These are phyloP conservation scores for Ceratobasidium papillatum DNA, from an alignment of 1,284 basidiomycete genomes.

Conservation along the genomic window DNA sequence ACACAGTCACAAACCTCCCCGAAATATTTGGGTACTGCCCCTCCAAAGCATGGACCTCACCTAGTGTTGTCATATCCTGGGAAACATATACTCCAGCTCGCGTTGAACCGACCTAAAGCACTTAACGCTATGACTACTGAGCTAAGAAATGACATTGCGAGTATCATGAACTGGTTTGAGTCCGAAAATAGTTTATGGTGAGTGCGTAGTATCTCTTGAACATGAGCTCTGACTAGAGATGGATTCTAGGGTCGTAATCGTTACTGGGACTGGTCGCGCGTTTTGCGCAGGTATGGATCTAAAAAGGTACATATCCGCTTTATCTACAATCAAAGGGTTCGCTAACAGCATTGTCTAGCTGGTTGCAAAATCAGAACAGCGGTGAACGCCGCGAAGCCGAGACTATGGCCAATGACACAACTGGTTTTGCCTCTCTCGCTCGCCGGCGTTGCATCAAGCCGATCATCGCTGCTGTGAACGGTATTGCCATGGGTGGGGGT, in stretches of 20 bases:
- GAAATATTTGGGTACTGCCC: neutral
- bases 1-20: slow-evolving; percentile 14
- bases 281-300: slow-evolving; percentile 88
- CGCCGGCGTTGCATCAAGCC: slow-evolving; percentile 76
- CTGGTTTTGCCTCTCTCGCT: slow-evolving; percentile 83
- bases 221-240: neutral
- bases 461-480: slow-evolving; percentile 84
- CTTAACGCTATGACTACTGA: slow-evolving; percentile 52
- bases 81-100: slow-evolving; percentile 74
- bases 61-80: slow-evolving; percentile 68
- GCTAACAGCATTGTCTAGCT: slow-evolving; percentile 54
- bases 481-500: slow-evolving; percentile 82
- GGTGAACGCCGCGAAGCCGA: slow-evolving; percentile 59
- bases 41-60: slow-evolving; percentile 51
- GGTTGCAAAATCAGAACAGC: slow-evolving; percentile 60
- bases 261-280: slow-evolving; percentile 77
- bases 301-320: slow-evolving; percentile 62
- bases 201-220: slow-evolving; percentile 40
- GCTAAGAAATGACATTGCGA: slow-evolving; percentile 66
- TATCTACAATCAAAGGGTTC: neutral
- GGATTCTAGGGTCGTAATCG: slow-evolving; percentile 69
- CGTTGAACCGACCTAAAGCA: slow-evolving; percentile 73
- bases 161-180: slow-evolving; percentile 79
- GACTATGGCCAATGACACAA: slow-evolving; percentile 48
- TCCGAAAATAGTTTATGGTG: slow-evolving; percentile 76